Evolutionary conservation across 106 monocot species (phyloP).

Genomic region (Ottelia alismoides): DNA sequence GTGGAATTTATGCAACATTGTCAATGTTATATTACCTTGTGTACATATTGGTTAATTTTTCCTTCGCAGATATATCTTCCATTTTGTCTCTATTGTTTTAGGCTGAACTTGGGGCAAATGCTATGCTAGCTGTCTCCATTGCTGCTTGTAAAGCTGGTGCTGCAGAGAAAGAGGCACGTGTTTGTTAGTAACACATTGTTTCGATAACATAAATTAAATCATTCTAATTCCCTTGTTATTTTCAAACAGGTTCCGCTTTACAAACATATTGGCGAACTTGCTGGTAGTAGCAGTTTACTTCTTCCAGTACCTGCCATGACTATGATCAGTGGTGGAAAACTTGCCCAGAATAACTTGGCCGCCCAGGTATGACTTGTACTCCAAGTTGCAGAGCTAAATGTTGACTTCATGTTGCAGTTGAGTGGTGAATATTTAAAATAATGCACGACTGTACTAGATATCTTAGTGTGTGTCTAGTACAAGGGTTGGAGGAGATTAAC

Average conservation of each 20-base stretch:
- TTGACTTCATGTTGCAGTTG: no score
- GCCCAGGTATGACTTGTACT: slow-evolving; percentile 57
- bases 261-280: slow-evolving; percentile 95
- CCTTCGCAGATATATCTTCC: no score
- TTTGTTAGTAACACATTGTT: slow-evolving; percentile 1
- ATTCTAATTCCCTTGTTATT: slow-evolving; percentile 9
- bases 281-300: slow-evolving; percentile 56
- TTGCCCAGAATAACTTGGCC: slow-evolving; percentile 80
- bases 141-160: slow-evolving; percentile 99
- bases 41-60: no score
- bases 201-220: neutral
- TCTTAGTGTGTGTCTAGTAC: no score
- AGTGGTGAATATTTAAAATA: no score
- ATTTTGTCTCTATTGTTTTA: no score
- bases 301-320: slow-evolving; percentile 88
- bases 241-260: slow-evolving; percentile 76
- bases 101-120: slow-evolving; percentile 89
- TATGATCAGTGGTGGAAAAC: slow-evolving; percentile 83
- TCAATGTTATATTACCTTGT: neutral
- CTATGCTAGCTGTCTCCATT: slow-evolving; percentile 93
- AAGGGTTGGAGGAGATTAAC: no score
- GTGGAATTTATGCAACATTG: neutral
- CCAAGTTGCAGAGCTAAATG: no score
- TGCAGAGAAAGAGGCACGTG: slow-evolving; percentile 80
- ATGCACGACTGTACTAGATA: no score